phyloP scores from a whole-genome alignment of 768 basidiomycete genomes.

The Naganishia onofrii region DNA sequence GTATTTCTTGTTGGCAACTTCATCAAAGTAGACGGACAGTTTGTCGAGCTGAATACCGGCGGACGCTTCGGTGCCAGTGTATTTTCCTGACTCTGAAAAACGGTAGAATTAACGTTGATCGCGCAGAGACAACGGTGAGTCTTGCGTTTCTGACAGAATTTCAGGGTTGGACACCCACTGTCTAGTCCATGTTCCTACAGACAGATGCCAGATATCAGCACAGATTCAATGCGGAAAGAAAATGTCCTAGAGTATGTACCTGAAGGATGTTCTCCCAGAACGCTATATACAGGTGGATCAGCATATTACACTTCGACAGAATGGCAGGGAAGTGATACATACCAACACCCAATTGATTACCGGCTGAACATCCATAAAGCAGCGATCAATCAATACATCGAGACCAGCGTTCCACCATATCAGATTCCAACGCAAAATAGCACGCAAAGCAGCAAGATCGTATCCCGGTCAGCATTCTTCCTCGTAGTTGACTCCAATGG shows the following conservation, averaged over 20 bases:
- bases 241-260: conserved; percentile 61
- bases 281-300: conserved; percentile 37
- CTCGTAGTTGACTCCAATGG: not conserved
- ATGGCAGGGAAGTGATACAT: not conserved
- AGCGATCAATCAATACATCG: not conserved
- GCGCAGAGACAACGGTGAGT: not conserved
- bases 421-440: not conserved
- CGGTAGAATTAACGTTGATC: not conserved
- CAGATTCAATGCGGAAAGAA: not conserved
- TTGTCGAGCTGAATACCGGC: conserved; percentile 63
- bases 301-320: not conserved
- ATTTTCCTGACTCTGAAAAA: conserved; percentile 49
- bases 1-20: conserved; percentile 67
- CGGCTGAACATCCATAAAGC: conserved; percentile 29
- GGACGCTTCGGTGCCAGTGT: conserved; percentile 64
- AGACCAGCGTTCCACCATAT: not conserved
- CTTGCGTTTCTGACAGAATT: no score
- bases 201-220: conserved; percentile 1
- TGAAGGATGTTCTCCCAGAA: conserved; percentile 87
- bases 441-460: not conserved
- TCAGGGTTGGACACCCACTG: conserved; percentile 11
- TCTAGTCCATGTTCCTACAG: conserved; percentile 48
- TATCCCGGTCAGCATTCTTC: not conserved
- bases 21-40: conserved; percentile 74
- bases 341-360: conserved; percentile 42